phyloP scores from a whole-genome alignment of 192 early-diverging fungal species.

The Chytriomyces confervae region DNA sequence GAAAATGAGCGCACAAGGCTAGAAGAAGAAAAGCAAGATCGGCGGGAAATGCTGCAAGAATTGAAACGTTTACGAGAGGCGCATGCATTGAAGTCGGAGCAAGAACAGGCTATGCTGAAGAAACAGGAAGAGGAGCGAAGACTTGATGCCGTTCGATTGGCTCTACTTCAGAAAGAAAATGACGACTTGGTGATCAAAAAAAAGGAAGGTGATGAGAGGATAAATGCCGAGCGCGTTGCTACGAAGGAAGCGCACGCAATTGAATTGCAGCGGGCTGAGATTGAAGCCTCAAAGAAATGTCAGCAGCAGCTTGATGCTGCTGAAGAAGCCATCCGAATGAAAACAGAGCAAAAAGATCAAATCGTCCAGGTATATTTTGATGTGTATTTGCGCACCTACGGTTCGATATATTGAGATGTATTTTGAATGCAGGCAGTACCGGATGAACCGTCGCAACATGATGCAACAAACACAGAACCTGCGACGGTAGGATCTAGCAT shows the following conservation, averaged over 20 bases:
- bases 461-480: conserved; percentile 2
- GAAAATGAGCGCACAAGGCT: conserved; percentile 2
- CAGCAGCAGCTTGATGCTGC: not conserved
- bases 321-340: not conserved
- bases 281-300: not conserved
- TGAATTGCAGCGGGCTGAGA: not conserved
- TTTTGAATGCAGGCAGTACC: not conserved
- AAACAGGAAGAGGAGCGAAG: conserved; percentile 16
- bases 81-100: conserved; percentile 16
- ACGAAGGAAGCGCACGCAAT: not conserved
- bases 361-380: not conserved
- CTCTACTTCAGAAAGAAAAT: conserved; percentile 9
- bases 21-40: conserved; percentile 18
- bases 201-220: conserved; percentile 18
- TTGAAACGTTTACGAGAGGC: conserved; percentile 18
- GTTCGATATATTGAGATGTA: too few relatives aligned
- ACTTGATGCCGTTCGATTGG: conserved; percentile 1
- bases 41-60: conserved; percentile 28
- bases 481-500: conserved; percentile 23
- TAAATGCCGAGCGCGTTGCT: conserved; percentile 6
- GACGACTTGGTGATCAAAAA: conserved; percentile 19
- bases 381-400: not conserved
- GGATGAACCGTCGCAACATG: not conserved
- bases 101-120: not conserved
- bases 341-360: conserved; percentile 8